These are phyloP conservation scores for Solanum ossicruentum DNA, from an alignment of 257 asterid species.

Conservation along the genomic window DNA sequence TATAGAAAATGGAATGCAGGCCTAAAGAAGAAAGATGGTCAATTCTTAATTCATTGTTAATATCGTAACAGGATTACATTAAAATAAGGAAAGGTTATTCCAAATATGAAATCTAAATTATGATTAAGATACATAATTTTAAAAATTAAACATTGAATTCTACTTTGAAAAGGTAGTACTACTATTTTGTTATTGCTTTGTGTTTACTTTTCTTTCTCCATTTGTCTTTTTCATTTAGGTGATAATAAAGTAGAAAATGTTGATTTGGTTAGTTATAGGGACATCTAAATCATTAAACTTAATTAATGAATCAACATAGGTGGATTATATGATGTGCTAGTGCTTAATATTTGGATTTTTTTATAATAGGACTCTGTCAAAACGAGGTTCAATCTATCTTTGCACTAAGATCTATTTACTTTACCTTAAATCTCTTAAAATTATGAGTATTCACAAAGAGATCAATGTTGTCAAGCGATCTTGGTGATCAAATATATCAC, in stretches of 20 bases:
- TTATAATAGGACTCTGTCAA: too few species aligned
- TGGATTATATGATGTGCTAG: not conserved
- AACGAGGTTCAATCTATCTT: too few species aligned
- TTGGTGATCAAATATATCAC: not conserved
- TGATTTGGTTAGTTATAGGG: not conserved
- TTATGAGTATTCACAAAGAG: not conserved
- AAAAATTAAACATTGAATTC: not conserved
- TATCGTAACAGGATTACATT: not conserved
- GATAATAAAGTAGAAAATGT: not conserved
- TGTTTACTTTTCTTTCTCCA: not conserved
- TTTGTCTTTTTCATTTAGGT: not conserved
- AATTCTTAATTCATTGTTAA: not conserved
- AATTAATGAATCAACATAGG: not conserved
- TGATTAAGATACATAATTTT: not conserved
- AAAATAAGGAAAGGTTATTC: not conserved
- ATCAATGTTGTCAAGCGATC: not conserved
- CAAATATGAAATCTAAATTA: not conserved
- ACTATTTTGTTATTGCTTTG: not conserved
- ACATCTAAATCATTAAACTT: not conserved
- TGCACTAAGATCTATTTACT: too few species aligned
- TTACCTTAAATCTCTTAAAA: not conserved
- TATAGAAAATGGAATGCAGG: not conserved
- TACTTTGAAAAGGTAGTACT: not conserved
- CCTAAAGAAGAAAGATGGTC: not conserved
- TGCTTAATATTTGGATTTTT: too few species aligned